Conservation (phyloP, 768 basidiomycete species). For the Gloeostereum incarnatum region DNA sequence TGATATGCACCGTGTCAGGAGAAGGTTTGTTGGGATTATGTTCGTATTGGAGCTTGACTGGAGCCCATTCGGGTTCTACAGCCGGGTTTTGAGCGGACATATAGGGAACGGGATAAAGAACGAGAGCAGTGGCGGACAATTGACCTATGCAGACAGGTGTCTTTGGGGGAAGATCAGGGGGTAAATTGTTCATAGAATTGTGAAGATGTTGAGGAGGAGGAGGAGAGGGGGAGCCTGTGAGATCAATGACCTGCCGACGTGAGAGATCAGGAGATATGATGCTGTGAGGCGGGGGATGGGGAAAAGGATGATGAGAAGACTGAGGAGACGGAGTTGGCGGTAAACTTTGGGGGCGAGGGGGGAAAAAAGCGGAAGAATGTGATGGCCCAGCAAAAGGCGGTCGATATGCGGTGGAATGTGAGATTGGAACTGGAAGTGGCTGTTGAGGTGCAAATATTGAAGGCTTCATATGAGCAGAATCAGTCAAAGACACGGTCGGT, state of each 20-base stretch:
- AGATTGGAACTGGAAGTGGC: not conserved
- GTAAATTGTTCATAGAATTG: conserved; percentile 21
- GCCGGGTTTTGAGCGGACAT: conserved; percentile 35
- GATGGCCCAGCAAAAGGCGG: conserved; percentile 43
- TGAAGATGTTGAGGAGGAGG: conserved; percentile 25
- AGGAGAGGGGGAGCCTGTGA: conserved; percentile 57
- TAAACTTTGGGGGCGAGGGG: conserved; percentile 13
- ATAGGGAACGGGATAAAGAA: conserved; percentile 76
- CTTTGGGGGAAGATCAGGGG: conserved; percentile 61
- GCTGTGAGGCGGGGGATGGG: not conserved
- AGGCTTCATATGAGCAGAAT: conserved; percentile 11
- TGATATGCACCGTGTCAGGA: conserved; percentile 74
- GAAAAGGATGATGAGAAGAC: conserved; percentile 13
- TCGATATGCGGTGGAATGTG: conserved; percentile 24
- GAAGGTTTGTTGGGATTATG: conserved; percentile 44
- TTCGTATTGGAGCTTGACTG: conserved; percentile 66
- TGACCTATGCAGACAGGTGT: conserved; percentile 87
- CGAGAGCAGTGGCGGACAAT: conserved; percentile 71
- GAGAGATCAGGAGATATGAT: conserved; percentile 10
- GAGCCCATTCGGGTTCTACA: conserved; percentile 52
- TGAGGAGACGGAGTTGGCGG: conserved; percentile 16
- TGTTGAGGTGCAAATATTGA: conserved; percentile 6
- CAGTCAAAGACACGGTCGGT: conserved; percentile 10
- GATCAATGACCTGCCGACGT: conserved; percentile 60
- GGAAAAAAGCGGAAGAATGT: conserved; percentile 21